Conservation (phyloP, 805 yeast species). For the Kodamaea fukazawae region DNA sequence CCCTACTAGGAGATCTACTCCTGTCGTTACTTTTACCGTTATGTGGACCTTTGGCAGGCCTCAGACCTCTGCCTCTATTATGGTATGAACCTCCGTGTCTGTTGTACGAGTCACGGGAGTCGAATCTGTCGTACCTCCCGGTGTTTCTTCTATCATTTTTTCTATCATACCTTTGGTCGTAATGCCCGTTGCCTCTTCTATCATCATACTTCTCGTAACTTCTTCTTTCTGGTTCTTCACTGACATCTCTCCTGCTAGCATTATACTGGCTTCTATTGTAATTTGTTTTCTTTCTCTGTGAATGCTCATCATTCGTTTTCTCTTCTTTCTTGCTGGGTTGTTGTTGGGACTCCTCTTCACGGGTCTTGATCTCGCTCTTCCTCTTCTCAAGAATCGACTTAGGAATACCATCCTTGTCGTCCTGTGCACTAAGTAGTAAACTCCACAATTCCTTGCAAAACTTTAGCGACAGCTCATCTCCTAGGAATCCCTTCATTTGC, state of each 20-base stretch:
- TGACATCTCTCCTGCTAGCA: conserved; percentile 10
- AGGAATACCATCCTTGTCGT: conserved; percentile 47
- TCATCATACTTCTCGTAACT: neutral
- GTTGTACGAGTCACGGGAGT: neutral
- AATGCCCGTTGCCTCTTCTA: too few species aligned
- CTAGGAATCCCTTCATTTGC: conserved; percentile 47
- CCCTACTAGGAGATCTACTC: conserved; percentile 1
- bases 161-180: too few species aligned
- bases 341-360: conserved; percentile 2
- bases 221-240: neutral
- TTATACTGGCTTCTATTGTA: conserved; percentile 25
- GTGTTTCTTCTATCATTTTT: too few species aligned
- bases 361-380: conserved; percentile 14
- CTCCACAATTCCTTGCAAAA: conserved; percentile 47
- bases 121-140: neutral
- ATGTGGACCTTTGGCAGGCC: conserved; percentile 1
- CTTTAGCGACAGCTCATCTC: conserved; percentile 34
- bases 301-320: conserved; percentile 8
- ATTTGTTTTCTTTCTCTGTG: conserved; percentile 20
- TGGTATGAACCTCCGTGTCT: neutral
- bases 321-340: conserved; percentile 1
- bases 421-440: conserved; percentile 42
- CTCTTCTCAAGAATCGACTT: conserved; percentile 23
- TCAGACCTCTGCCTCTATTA: conserved; percentile 7
- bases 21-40: neutral